phyloP scores from a whole-genome alignment of 2,329 filamentous ascomycete species.

The Aureobasidium sp. region DNA sequence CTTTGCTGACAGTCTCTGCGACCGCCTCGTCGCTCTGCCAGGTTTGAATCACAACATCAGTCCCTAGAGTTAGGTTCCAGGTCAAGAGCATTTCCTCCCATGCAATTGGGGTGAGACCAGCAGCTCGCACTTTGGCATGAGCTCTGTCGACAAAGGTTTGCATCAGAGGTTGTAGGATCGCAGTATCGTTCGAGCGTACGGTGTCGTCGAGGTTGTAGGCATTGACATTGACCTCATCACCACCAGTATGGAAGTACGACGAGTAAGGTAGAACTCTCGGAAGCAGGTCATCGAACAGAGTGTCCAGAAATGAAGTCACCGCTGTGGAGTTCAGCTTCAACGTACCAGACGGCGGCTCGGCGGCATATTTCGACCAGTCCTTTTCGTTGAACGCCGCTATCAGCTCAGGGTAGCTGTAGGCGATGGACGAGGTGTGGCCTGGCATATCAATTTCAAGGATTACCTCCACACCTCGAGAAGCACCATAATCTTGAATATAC shows the following conservation, averaged over 20 bases:
- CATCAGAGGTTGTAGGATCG: slow-evolving; percentile 63
- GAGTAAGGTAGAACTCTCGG: slow-evolving; percentile 63
- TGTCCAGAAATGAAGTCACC: slow-evolving; percentile 64
- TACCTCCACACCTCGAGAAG: slow-evolving; percentile 59
- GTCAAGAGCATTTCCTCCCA: slow-evolving; percentile 81
- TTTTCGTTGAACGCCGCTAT: slow-evolving; percentile 56
- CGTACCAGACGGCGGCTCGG: slow-evolving; percentile 51
- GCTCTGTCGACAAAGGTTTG: slow-evolving; percentile 68
- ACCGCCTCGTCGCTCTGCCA: slow-evolving; percentile 63
- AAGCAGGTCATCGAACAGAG: slow-evolving; percentile 65
- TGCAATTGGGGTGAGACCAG: slow-evolving; percentile 64
- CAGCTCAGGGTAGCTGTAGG: slow-evolving; percentile 59
- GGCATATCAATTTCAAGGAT: slow-evolving; percentile 76
- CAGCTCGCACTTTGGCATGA: slow-evolving; percentile 55
- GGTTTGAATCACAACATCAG: slow-evolving; percentile 67
- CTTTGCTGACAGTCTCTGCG: slow-evolving; percentile 49
- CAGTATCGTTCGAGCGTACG: slow-evolving; percentile 56
- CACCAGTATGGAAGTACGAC: slow-evolving; percentile 75
- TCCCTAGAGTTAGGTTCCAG: slow-evolving; percentile 67
- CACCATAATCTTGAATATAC: slow-evolving; percentile 61
- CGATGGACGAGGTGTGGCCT: slow-evolving; percentile 64
- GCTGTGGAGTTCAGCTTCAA: slow-evolving; percentile 66
- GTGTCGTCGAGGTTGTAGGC: slow-evolving; percentile 66
- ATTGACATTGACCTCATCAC: slow-evolving; percentile 76
- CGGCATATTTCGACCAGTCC: slow-evolving; percentile 45